Base-by-base conservation (phyloP, 2,329 filamentous ascomycete species). In the Xylariaceae sp. region DNA sequence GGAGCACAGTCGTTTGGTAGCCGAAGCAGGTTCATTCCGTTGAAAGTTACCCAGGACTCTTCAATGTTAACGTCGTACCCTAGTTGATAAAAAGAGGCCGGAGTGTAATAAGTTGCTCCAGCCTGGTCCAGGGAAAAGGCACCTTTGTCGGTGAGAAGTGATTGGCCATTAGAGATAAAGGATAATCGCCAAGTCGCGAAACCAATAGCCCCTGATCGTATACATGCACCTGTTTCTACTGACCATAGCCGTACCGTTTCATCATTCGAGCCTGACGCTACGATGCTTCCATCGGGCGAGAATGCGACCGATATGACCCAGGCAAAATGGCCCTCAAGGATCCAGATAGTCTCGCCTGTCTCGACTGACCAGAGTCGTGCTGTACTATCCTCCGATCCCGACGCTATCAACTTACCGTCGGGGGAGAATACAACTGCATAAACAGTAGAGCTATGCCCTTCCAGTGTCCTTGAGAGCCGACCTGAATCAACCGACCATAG, bases 151-250 rank as follows among this genome's bases (percentile, higher is more conserved):
- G 23, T 30, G 5, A 30, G 23, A 2, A 53, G 51, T 17, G 51
- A 44, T 45, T 9, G 35, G n/a, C 56, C 37, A 34, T 63, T 55
- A 2, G 48, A 45, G 10, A 58, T 60, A 34, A 65, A 62, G 2
- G 34, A 53, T 2, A 59, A 7, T 55, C 15, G 51, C 41, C 0
- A 35, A 30, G 41, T 1, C 34, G 6, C 8, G 7, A 11, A 41
- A 44, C 62, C 59, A 35, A 59, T 61, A 44, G 64, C 57, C 56
- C 67, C 57, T 23, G 52, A 63, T 30, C 51, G 53, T 1, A 48
- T 1, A 48, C 9, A 15, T 15, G 51, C 37, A 11, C 57, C 60
- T 3, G 60, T 59, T 9, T 5, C 34, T 4, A 41, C 30, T 3
- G 53, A 54, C 57, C 60, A 60, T 5, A 62, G 35, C 5, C 23